These are phyloP conservation scores for Pelagophyceae sp. DNA, from an alignment of 352 stramenopile species.

Conservation along the genomic window DNA sequence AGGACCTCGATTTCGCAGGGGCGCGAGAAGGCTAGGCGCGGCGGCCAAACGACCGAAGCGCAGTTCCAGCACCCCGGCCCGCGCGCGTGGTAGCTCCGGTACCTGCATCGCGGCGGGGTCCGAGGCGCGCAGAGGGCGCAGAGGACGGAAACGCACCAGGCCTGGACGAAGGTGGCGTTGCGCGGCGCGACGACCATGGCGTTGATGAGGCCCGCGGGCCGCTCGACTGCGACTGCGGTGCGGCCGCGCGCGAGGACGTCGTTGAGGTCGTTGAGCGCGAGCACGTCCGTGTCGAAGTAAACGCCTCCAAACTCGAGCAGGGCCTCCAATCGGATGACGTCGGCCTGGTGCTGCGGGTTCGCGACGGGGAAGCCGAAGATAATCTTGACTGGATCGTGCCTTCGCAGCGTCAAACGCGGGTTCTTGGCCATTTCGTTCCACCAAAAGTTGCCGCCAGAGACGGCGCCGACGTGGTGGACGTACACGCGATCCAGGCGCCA, in stretches of 20 bases:
- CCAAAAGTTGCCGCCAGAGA: not conserved
- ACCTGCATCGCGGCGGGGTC: not conserved
- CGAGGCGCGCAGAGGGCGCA: not conserved
- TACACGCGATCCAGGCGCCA: not conserved
- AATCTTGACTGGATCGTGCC: not conserved
- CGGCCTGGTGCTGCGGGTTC: not conserved
- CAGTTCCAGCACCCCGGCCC: not conserved
- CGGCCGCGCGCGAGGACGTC: not conserved
- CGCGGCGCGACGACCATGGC: not conserved
- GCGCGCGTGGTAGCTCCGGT: not conserved
- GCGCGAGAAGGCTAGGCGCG: not conserved
- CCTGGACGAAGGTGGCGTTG: not conserved
- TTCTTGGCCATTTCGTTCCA: not conserved
- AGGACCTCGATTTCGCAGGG: not conserved
- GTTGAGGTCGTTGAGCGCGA: not conserved
- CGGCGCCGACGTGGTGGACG: not conserved
- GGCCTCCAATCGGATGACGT: slow-evolving; percentile 10
- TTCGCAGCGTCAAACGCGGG: not conserved
- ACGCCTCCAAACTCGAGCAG: slow-evolving; percentile 11
- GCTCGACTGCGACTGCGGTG: not conserved
- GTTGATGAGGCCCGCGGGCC: not conserved
- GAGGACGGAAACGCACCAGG: not conserved
- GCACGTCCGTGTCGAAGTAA: slow-evolving; percentile 20
- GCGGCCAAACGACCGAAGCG: not conserved
- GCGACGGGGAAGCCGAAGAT: not conserved